These are phyloP conservation scores for Scedosporium minutisporum DNA, from an alignment of 2,329 filamentous ascomycete genomes.

Conservation along the genomic window DNA sequence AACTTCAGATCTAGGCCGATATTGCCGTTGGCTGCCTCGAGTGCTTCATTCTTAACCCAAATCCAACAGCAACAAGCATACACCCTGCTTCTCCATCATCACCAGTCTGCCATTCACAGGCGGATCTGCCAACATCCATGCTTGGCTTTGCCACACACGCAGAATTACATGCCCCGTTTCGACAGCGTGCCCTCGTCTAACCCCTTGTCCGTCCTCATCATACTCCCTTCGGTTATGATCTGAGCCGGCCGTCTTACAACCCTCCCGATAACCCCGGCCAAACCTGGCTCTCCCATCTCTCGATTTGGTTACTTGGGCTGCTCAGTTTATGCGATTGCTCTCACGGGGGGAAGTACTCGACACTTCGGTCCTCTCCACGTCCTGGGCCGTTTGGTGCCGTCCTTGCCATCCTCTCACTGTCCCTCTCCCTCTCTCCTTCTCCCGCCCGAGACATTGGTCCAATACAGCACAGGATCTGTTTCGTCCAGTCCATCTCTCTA, in stretches of 20 bases:
- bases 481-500: constrained; percentile 32
- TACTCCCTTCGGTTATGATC: constrained; percentile 6
- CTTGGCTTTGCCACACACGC: not conserved
- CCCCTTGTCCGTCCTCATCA: not conserved
- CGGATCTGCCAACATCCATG: not conserved
- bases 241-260: constrained; percentile 5
- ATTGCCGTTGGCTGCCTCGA: constrained; percentile 1
- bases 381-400: not conserved
- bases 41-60: not conserved
- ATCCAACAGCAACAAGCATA: not conserved
- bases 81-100: not conserved
- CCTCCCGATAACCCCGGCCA: not conserved
- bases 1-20: not conserved
- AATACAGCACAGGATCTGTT: constrained; percentile 30
- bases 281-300: not conserved
- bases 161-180: not conserved
- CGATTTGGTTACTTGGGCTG: not conserved
- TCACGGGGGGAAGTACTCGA: not conserved
- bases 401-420: not conserved
- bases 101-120: not conserved
- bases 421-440: not conserved
- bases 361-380: not conserved
- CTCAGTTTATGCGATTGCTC: constrained; percentile 2
- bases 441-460: not conserved
- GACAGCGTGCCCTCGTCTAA: not conserved